A percentile compares a stretch with the other conserved stretches of the same genome.
Conservation (phyloP, 2,329 filamentous ascomycete genomes). For the Neofusicoccum umdonicola region DNA sequence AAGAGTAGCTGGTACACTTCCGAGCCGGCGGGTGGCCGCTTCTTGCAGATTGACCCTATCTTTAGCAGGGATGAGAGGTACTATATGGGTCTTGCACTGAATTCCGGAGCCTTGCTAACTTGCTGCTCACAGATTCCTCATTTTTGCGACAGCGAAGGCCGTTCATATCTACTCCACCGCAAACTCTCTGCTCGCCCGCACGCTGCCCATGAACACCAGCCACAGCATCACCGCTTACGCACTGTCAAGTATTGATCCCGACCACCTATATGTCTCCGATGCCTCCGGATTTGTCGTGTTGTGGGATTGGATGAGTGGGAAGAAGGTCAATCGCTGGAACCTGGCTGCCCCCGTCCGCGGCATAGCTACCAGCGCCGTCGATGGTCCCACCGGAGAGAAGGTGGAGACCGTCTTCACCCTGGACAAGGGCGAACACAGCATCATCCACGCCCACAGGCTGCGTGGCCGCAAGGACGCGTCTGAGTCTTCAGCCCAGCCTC, state of each 20-base stretch:
- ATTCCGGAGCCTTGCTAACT: not conserved
- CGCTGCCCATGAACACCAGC: constrained; percentile 58
- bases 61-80: constrained; percentile 59
- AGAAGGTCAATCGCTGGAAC: constrained; percentile 44
- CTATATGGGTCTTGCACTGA: too few relatives aligned
- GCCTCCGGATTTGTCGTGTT: constrained; percentile 51
- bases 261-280: constrained; percentile 55
- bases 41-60: constrained; percentile 55
- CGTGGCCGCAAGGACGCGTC: constrained; percentile 13
- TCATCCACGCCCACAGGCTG: constrained; percentile 15
- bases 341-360: constrained; percentile 36
- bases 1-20: constrained; percentile 34
- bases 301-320: constrained; percentile 58
- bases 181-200: constrained; percentile 76
- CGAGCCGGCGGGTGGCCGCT: constrained; percentile 53
- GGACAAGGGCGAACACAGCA: constrained; percentile 32
- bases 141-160: constrained; percentile 71
- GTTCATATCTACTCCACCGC: constrained; percentile 78
- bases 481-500: not conserved
- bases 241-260: constrained; percentile 50
- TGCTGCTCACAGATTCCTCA: constrained; percentile 58
- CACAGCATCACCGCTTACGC: constrained; percentile 51
- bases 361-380: constrained; percentile 31
- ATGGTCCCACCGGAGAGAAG: constrained; percentile 21
- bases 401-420: constrained; percentile 40